Evolutionary conservation across 495 filamentous ascomycete genomes (phyloP).

Genomic region (Sabuloglossum arenarium): DNA sequence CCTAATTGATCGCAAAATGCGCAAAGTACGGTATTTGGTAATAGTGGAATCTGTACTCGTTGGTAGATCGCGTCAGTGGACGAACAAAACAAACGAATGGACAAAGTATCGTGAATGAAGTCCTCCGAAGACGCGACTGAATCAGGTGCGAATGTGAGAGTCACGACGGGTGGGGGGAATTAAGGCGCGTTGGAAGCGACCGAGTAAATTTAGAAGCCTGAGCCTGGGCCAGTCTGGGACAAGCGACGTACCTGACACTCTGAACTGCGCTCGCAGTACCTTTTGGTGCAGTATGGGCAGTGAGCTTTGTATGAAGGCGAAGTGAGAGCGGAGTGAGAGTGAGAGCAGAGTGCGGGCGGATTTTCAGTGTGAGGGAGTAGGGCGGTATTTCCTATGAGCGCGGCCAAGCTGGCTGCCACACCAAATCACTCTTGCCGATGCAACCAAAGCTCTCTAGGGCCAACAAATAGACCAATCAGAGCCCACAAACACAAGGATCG

Average conservation of each 20-base stretch:
- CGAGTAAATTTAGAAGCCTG: conserved; percentile 8
- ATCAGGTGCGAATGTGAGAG: not conserved
- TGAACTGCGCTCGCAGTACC: not conserved
- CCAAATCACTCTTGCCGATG: conserved; percentile 3
- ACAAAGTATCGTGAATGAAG: conserved; percentile 1
- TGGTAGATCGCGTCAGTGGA: conserved; percentile 4
- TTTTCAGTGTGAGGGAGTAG: conserved; percentile 9
- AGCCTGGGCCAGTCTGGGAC: conserved; percentile 1
- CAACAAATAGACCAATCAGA: not conserved
- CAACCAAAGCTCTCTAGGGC: conserved; percentile 1
- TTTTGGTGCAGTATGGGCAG: conserved; percentile 24
- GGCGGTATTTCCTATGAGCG: conserved; percentile 3
- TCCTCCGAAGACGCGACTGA: not conserved
- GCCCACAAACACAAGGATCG: not conserved
- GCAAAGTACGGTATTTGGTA: not conserved
- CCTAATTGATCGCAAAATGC: not conserved
- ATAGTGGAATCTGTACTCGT: not conserved
- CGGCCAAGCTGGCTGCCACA: conserved; percentile 2
- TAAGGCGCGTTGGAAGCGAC: conserved; percentile 2
- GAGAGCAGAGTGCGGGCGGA: conserved; percentile 12
- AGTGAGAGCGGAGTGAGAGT: conserved; percentile 21
- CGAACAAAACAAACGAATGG: conserved; percentile 6
- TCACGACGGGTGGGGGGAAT: not conserved
- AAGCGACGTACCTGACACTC: conserved; percentile 3
- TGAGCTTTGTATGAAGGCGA: conserved; percentile 38